Evolutionary conservation across 345 rosid species (phyloP).

Genomic region (Linum usitatissimum): DNA sequence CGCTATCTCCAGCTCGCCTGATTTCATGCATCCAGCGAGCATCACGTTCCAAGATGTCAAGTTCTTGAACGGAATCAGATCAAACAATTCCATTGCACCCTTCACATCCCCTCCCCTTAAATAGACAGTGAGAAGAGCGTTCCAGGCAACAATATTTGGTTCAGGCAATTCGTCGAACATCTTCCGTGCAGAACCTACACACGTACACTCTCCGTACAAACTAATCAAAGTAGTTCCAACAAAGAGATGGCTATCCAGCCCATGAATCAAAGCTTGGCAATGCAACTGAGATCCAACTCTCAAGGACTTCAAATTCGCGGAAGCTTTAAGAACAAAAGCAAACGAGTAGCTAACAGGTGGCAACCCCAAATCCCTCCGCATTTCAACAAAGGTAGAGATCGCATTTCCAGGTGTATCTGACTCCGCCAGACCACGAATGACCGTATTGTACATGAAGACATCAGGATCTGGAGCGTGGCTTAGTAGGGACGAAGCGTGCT

Average conservation of each 20-base stretch:
- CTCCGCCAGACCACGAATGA: constrained; percentile 45
- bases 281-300: constrained; percentile 45
- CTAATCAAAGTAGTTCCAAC: constrained; percentile 82
- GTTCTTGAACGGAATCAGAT: constrained; percentile 32
- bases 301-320: constrained; percentile 34
- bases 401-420: constrained; percentile 36
- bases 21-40: constrained; percentile 71
- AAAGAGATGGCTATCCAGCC: constrained; percentile 42
- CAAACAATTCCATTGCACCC: constrained; percentile 26
- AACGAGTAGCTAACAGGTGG: constrained; percentile 65
- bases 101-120: constrained; percentile 27
- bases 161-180: constrained; percentile 52
- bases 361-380: constrained; percentile 27
- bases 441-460: constrained; percentile 57
- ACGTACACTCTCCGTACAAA: constrained; percentile 75
- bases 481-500: constrained; percentile 40
- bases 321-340: constrained; percentile 54
- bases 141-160: constrained; percentile 64
- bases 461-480: constrained; percentile 34
- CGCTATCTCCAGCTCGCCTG: constrained; percentile 56
- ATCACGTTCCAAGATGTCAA: constrained; percentile 85
- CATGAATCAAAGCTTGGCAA: constrained; percentile 36
- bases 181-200: constrained; percentile 38
- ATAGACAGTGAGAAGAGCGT: constrained; percentile 36
- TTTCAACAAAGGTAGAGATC: constrained; percentile 30